Conservation (phyloP, 2,329 filamentous ascomycete species). For the Capronia epimyces region DNA sequence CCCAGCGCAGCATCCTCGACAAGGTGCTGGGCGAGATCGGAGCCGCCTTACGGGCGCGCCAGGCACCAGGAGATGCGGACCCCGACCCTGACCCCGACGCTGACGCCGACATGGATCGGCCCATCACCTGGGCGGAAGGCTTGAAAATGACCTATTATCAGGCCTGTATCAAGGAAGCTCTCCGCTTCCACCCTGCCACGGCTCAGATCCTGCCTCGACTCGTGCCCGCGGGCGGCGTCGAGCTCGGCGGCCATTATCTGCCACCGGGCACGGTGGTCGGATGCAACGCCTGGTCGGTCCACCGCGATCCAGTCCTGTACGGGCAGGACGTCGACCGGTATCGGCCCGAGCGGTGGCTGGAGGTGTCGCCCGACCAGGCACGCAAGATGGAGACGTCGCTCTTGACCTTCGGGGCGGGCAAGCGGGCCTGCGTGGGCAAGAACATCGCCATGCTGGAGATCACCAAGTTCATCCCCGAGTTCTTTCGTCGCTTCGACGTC, state of each 20-base stretch:
- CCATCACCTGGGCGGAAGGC: slow-evolving; percentile 64
- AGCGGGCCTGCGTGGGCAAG: slow-evolving; percentile 37
- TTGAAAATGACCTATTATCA: slow-evolving; percentile 39
- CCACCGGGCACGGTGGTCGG: slow-evolving; percentile 16
- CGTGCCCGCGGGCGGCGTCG: slow-evolving; percentile 22
- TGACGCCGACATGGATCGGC: slow-evolving; percentile 39
- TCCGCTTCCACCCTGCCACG: slow-evolving; percentile 23
- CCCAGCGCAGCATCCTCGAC: slow-evolving; percentile 26
- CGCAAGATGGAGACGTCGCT: slow-evolving; percentile 6
- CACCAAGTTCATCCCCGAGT: slow-evolving; percentile 17
- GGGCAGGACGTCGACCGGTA: slow-evolving; percentile 24
- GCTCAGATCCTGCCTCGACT: slow-evolving; percentile 26
- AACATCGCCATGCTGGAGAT: slow-evolving; percentile 16
- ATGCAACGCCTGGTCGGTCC: slow-evolving; percentile 30
- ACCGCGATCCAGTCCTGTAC: slow-evolving; percentile 21
- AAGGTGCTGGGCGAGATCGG: slow-evolving; percentile 31
- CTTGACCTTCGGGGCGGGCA: slow-evolving; percentile 45
- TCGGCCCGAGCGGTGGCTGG: slow-evolving; percentile 32
- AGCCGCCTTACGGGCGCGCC: slow-evolving; percentile 39
- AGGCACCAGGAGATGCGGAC: slow-evolving; percentile 1
- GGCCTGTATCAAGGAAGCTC: slow-evolving; percentile 16
- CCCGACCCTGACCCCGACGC: background rate
- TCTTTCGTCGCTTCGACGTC: slow-evolving; percentile 21
- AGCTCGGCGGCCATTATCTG: slow-evolving; percentile 14
- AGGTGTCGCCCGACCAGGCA: slow-evolving; percentile 8